Base-by-base conservation (phyloP, 441 rosid species). In the Euphorbia neoarborescens region DNA sequence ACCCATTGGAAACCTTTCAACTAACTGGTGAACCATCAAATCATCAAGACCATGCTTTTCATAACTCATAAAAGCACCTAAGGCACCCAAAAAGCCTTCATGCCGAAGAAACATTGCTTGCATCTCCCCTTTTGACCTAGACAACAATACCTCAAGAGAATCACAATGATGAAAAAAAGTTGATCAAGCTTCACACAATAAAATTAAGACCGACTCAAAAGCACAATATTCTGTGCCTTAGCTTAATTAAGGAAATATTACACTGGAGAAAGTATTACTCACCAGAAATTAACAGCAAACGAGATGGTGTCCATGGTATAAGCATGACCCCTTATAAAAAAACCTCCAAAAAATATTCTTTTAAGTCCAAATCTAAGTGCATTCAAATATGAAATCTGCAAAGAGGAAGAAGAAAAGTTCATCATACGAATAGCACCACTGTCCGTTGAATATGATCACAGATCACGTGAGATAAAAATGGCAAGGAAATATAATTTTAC, bases 21-120 rank as follows among this genome's bases (percentile, higher is more conserved):
- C 96, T 76, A 92, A 82, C 59, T 92, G 99, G 88, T 95, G 98
- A 57, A 88, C 95, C 97, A 85, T 88, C 82, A 92, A 83, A 84
- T 88, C 95, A 85, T 91, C 98, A 63, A 95, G 88, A 50, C 99
- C 92, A 28, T 91, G 99, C 83, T 87, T 92, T 78, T 95, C 98
- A 64, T 95, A 88, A 87, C 99, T 92, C 99, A 91, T 95, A 81
- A 95, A 95, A 62, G 99, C 98, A 74, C 99, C 99, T 72, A 95
- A 69, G 70, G 98, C 99, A 71, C 99, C 99, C 67, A 92, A 78
- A 82, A 95, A 95, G 15, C 98, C 99, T 91, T 95, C 99, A 76
- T 92, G 99, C 72, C 98, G 87, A 79, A 95, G 81, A 84, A 92
- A 95, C 97, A 95, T 92, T 78, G 98, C 99, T 76, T 92, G 88